Conservation (phyloP, 192 early-diverging fungal genomes). For the Coemansia sp. region DNA sequence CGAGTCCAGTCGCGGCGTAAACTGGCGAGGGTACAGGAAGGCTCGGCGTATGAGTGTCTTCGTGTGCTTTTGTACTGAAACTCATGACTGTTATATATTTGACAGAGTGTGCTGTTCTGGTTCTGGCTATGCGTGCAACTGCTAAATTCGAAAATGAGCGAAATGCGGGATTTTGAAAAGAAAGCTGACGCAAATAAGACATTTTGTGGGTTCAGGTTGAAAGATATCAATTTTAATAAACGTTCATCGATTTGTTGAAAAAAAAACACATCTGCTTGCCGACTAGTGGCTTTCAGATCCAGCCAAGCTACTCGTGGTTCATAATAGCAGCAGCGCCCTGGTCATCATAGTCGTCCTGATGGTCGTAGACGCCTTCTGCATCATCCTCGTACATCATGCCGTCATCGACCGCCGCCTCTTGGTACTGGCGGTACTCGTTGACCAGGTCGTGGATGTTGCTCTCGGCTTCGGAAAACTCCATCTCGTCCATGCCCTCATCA, state of each 20-base stretch:
- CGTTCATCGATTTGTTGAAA: too few species aligned
- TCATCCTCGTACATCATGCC: slow-evolving; percentile 57
- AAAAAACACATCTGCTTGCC: too few species aligned
- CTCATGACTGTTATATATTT: too few species aligned
- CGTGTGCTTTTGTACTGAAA: too few species aligned
- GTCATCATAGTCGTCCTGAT: not conserved
- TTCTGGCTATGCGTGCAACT: too few species aligned
- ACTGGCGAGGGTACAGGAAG: slow-evolving; percentile 27
- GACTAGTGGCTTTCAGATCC: not conserved
- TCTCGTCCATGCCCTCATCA: slow-evolving; percentile 83
- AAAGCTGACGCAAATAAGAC: too few species aligned
- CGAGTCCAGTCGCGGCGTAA: slow-evolving; percentile 37
- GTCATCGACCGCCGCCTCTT: slow-evolving; percentile 62
- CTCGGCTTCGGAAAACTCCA: slow-evolving; percentile 75
- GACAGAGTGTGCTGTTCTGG: too few species aligned
- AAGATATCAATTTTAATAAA: too few species aligned
- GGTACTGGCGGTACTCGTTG: slow-evolving; percentile 96
- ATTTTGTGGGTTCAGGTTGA: too few species aligned
- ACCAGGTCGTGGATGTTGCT: slow-evolving; percentile 95
- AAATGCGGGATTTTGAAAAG: not conserved
- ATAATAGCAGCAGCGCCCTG: not conserved
- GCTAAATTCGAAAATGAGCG: too few species aligned
- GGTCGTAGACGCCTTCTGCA: slow-evolving; percentile 10
- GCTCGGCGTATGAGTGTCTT: not conserved
- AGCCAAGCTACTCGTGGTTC: too few species aligned